These are phyloP conservation scores for Pseudogymnoascus sp. DNA, from an alignment of 2,329 filamentous ascomycete genomes.

Conservation along the genomic window DNA sequence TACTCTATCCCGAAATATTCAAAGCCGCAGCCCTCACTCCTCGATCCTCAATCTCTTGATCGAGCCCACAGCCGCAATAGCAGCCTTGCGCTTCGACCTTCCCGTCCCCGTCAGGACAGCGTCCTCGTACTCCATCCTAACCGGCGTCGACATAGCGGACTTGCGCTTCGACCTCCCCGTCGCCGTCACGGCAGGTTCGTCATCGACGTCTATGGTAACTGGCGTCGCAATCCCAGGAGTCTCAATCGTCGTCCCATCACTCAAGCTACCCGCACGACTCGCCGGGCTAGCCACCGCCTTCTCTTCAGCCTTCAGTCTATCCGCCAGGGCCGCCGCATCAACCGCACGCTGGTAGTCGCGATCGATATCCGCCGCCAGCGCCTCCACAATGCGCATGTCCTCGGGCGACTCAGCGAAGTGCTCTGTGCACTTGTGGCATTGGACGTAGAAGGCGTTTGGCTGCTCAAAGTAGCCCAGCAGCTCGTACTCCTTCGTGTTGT, in stretches of 20 bases:
- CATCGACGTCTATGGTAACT: slow-evolving; percentile 17
- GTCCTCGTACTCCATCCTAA: neutral
- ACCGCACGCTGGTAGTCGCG: slow-evolving; percentile 16
- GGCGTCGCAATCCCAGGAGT: slow-evolving; percentile 25
- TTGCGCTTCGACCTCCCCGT: neutral
- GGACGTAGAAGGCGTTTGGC: slow-evolving; percentile 43
- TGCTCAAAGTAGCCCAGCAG: slow-evolving; percentile 38
- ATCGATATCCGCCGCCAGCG: slow-evolving; percentile 23
- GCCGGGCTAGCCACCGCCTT: slow-evolving; percentile 8
- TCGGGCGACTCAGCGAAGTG: slow-evolving; percentile 27
- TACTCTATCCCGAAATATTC: neutral
- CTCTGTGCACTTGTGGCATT: slow-evolving; percentile 40
- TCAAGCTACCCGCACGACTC: slow-evolving; percentile 22
- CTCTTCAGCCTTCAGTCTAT: neutral
- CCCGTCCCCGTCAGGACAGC: neutral
- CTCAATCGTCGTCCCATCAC: slow-evolving; percentile 29
- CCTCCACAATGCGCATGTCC: slow-evolving; percentile 25
- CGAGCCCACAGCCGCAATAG: neutral
- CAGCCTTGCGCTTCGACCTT: neutral
- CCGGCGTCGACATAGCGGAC: neutral
- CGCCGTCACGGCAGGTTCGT: neutral
- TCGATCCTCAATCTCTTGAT: neutral
- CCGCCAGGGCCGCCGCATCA: neutral
- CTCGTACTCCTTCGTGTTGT: slow-evolving; percentile 45
- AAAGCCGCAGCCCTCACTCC: neutral